Conservation (phyloP, 2,329 filamentous ascomycete species). For the Cucurbitaria berberidis region DNA sequence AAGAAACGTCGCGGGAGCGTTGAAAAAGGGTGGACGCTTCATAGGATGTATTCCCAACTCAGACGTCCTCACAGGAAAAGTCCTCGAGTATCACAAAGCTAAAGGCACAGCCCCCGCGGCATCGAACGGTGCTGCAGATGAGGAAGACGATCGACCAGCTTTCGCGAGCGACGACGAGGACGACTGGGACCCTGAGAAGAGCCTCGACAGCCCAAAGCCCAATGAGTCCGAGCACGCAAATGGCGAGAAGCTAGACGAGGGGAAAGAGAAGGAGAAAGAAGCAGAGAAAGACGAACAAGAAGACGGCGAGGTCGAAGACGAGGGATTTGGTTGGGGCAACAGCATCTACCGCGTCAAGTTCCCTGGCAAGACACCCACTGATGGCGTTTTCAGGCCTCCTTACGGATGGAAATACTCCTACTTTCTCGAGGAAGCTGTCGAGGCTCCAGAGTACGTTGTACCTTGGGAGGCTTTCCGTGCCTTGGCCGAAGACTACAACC, state of each 20-base stretch:
- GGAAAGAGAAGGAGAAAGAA: slow-evolving; percentile 27
- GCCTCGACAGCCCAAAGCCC: slow-evolving; percentile 46
- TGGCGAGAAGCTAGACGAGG: slow-evolving; percentile 28
- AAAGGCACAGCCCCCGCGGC: slow-evolving; percentile 47
- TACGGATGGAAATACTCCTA: slow-evolving; percentile 99
- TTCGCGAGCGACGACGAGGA: slow-evolving; percentile 50
- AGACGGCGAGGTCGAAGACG: slow-evolving; percentile 55
- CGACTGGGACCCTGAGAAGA: slow-evolving; percentile 55
- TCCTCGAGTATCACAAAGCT: slow-evolving; percentile 75
- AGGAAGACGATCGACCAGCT: slow-evolving; percentile 42
- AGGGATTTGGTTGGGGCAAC: slow-evolving; percentile 83
- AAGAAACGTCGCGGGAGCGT: slow-evolving; percentile 82
- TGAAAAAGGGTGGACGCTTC: slow-evolving; percentile 94
- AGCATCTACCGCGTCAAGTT: slow-evolving; percentile 91
- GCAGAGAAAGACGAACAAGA: slow-evolving; percentile 53
- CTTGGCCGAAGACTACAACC: slow-evolving; percentile 92
- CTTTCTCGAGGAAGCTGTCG: slow-evolving; percentile 93
- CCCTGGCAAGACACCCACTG: slow-evolving; percentile 77
- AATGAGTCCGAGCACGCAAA: slow-evolving; percentile 45
- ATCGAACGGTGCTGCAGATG: slow-evolving; percentile 27
- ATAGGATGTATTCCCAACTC: slow-evolving; percentile 97
- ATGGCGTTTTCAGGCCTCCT: slow-evolving; percentile 90
- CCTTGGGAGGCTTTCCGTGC: slow-evolving; percentile 98
- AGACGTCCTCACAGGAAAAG: slow-evolving; percentile 80
- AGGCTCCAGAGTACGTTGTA: slow-evolving; percentile 96